A percentile compares a stretch with the other conserved stretches of the same genome.
phyloP scores from a whole-genome alignment of 139 green algal species.

The Gonium pectorale region DNA sequence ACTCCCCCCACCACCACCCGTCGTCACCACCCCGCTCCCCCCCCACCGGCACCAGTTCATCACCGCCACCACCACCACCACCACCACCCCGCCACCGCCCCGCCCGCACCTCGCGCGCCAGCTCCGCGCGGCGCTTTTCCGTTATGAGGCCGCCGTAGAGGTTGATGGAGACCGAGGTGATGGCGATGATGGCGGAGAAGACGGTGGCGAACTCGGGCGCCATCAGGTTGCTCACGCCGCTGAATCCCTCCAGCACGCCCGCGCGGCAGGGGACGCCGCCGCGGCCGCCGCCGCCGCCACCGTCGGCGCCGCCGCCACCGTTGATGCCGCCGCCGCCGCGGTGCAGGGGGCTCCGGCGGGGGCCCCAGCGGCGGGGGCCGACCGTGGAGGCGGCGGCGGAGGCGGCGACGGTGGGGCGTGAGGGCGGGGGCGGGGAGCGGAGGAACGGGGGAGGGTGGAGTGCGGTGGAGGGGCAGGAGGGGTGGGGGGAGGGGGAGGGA shows the following conservation, averaged over 20 bases:
- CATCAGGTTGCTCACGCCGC: conserved; percentile 45
- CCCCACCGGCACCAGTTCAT: background rate
- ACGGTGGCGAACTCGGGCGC: conserved; percentile 57
- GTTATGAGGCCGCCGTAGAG: conserved; percentile 66
- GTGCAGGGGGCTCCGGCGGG: no score
- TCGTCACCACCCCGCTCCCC: background rate
- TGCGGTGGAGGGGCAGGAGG: no score
- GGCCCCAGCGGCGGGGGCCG: no score
- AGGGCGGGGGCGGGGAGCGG: no score
- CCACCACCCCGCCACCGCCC: conserved; percentile 35
- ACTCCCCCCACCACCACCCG: background rate
- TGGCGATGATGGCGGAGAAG: conserved; percentile 63
- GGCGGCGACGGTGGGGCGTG: no score
- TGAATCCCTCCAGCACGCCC: conserved; percentile 45
- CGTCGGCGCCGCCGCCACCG: background rate
- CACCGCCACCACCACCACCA: conserved; percentile 33
- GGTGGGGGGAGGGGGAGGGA: no score
- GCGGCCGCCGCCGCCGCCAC: background rate
- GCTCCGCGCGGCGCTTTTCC: conserved; percentile 66
- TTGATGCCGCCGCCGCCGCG: background rate
- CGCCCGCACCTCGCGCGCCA: conserved; percentile 46
- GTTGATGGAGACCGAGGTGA: conserved; percentile 62
- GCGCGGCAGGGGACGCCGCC: background rate
- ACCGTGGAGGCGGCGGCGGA: no score
- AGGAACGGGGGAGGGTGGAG: no score